Evolutionary conservation across 495 filamentous ascomycete species (phyloP), one percentile per base, ranked within the genome.

Genomic region (Delitschia confertaspora): DNA sequence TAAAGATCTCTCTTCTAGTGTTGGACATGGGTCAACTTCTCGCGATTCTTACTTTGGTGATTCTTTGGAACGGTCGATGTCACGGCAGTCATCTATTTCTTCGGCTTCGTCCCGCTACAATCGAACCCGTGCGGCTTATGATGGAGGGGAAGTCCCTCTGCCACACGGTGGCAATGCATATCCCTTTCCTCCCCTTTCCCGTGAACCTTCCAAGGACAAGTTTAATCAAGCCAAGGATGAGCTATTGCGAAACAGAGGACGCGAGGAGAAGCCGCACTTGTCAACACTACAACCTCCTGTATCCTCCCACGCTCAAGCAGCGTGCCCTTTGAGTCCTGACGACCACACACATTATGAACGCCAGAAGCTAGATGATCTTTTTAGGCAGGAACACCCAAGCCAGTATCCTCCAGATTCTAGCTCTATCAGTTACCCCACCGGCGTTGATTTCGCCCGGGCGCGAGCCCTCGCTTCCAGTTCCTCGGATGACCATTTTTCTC

Each of bases 401-500:
- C 30, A 49, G 6, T 8, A n/a, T 2, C 51, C 49, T 18, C 52
- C 56, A 3, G 55, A 55, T 22, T 42, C 51, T 8, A 64, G 58
- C 30, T 55, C 60, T 4, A 47, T 47, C 9, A 40, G 46, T 22
- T 50, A 54, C 21, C 31, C 47, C 11, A 33, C 32, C 29, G 29
- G 17, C 16, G 37, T 32, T 36, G 46, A 31, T 30, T 55, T 29
- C 8, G 6, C 36, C 1, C 55, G 57, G n/a, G 16, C 44, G 6
- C 29, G 38, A 16, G 44, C 45, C 1, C 48, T 61, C 48, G 51
- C 55, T 8, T 60, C 64, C 0, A 65, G 59, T 42, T 64, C 65
- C 1, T 68, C 65, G 0, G 65, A 68, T 18, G 63, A 66, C 29
- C 62, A 63, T 7, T 61, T 66, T 23, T 54, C n/a, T n/a, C n/a